These are phyloP conservation scores for Leishmania guyanensis DNA, from an alignment of 208 protist species.

Conservation along the genomic window DNA sequence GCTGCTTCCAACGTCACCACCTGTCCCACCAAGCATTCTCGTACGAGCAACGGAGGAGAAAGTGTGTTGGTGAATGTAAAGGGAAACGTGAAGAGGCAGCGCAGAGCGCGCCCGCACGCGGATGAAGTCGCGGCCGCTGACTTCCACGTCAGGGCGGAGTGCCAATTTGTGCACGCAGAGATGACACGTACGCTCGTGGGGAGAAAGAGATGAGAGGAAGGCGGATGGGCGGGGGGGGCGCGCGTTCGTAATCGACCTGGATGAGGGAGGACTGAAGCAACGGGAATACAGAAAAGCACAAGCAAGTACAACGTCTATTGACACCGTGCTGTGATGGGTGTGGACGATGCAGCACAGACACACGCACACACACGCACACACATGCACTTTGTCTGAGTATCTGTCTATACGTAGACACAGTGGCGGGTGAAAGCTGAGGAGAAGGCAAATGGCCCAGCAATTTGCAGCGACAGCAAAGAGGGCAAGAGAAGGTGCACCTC, in stretches of 20 bases:
- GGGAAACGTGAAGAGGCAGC: too few relatives aligned
- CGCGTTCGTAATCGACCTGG: too few relatives aligned
- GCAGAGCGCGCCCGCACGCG: too few relatives aligned
- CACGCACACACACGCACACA: neutral
- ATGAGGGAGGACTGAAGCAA: neutral
- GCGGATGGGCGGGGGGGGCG: too few relatives aligned
- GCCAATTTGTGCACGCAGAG: too few relatives aligned
- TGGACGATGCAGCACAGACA: neutral
- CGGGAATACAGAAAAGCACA: constrained; percentile 17
- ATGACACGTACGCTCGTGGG: too few relatives aligned
- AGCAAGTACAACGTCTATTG: neutral
- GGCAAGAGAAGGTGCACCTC: neutral
- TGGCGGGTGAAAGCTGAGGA: neutral
- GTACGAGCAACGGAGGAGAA: neutral
- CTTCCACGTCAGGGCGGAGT: too few relatives aligned
- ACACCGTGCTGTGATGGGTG: neutral
- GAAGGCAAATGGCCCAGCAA: neutral
- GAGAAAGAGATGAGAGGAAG: neutral
- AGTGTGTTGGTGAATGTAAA: neutral
- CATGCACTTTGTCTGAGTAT: neutral
- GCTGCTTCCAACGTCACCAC: too few relatives aligned
- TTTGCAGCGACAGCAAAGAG: neutral
- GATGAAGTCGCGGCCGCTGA: too few relatives aligned
- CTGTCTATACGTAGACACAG: neutral
- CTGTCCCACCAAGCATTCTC: neutral